Base-by-base conservation (phyloP, 1,284 basidiomycete genomes). In the Pulveroboletus sp. region DNA sequence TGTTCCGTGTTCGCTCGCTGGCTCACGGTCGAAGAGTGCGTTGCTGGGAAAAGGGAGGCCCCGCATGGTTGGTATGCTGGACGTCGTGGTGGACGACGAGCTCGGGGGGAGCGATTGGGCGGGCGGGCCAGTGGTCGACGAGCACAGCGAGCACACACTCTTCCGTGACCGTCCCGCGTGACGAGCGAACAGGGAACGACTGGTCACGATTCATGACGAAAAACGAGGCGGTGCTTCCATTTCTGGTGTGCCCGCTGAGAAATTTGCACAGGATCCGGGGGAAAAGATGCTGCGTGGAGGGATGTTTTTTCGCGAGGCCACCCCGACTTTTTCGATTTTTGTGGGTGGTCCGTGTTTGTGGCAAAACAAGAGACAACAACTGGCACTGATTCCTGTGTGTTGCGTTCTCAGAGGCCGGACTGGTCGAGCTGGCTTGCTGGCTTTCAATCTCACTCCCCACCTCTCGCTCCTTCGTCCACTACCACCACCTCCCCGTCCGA, bases 11-110 rank as follows among this genome's bases (percentile, higher is more conserved):
- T 86, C 83, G 71, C 81, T 78, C 24, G 81, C 79, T 43, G 74
- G 68, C 70, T 84, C 82, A 59, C 77, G 81, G 73, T 78, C 74
- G 68, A 72, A 74, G 51, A 74, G 62, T 53, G 77, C 74, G 67
- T 75, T 77, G 50, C 76, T 63, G 43, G 85, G 82, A 62, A 85
- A 86, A 3, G 82, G 79, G 56, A 85, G 76, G 62, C 83, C 83
- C 64, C 80, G 80, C 85, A 88, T 87, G 33, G 35, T 62, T 55
- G 39, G 25, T 46, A 36, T 25, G 31, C 35, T 45, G 53, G 62
- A 36, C 54, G 58, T 39, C 52, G 59, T 49, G 46, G 53, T 33
- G 55, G 35, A 44, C 49, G 64, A 40, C 55, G 57, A 53, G 60
- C 55, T 49, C 57, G 52, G 48, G 35, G 51, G 46, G 55, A 49